Base-by-base conservation (phyloP, 352 stramenopile genomes). In the Phytophthora quininea region DNA sequence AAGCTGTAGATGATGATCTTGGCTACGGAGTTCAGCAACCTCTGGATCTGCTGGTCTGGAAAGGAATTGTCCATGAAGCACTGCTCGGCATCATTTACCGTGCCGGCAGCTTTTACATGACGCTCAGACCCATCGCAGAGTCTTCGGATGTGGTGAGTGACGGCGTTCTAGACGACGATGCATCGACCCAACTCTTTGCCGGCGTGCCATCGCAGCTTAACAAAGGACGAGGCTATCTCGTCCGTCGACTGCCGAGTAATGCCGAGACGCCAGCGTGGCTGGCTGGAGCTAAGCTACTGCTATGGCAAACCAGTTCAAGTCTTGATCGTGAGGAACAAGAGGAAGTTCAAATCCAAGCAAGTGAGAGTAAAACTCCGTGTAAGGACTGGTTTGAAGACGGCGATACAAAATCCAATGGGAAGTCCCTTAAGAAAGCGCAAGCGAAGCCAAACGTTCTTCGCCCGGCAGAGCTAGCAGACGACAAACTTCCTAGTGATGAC, bases 301-400 rank as follows among this genome's bases (percentile, higher is more conserved):
- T 91, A 1, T 91, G 82, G 80, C 82, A 91, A 50, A 91, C 82
- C 1, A 79, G 52, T 38, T 58, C 29, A 45, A 91, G 82, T 60
- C 62, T 91, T 3, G 78, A 72, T 5, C 80, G 79, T 6, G 82
- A 91, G 38, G 75, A 83, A 9, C 43, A 76, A 9, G 61, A 62
- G 1, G 77, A 83, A 31, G 59, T 71, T 24, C 63, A 82, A 50
- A 58, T 76, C 14, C 58, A 80, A 29, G 64, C 64, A 3, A 73
- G 58, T 0, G 54, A 71, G 38, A 35, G 66, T 10, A 77, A 71
- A 19, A 73, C 62, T 0, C 58, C 54, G 4, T 82, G 74, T 40
- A 69, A 59, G n/a, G 76, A 82, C 32, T 85, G 74, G 76, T 80
- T 84, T 4, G 74, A 82, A 33, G 29, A 68, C 24, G 59, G 67